Conservation (phyloP, 1,284 basidiomycete genomes). For the Bjerkandera adusta region DNA sequence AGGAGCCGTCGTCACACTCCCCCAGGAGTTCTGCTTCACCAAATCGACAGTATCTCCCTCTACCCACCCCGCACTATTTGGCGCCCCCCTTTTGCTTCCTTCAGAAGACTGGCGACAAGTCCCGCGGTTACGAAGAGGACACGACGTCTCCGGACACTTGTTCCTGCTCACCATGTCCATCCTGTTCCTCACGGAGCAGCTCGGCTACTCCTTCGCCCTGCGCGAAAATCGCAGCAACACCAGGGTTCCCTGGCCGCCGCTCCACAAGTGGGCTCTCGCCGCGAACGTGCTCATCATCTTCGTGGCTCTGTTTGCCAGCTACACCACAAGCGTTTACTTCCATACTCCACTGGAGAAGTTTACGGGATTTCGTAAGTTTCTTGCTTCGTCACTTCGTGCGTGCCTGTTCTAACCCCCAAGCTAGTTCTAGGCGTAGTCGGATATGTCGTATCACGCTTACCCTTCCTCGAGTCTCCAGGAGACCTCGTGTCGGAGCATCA, state of each 20-base stretch:
- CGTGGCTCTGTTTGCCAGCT: slow-evolving; percentile 75
- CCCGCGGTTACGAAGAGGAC: slow-evolving; percentile 73
- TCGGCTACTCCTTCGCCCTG: slow-evolving; percentile 46
- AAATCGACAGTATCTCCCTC: slow-evolving; percentile 50
- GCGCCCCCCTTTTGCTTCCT: slow-evolving; percentile 36
- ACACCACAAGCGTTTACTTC: slow-evolving; percentile 88
- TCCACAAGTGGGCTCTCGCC: slow-evolving; percentile 46
- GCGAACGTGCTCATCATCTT: slow-evolving; percentile 51
- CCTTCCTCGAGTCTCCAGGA: too few species aligned
- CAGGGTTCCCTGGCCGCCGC: slow-evolving; percentile 33
- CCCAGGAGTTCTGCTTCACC: slow-evolving; percentile 59
- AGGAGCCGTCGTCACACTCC: slow-evolving; percentile 50
- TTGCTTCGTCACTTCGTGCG: slow-evolving; percentile 3
- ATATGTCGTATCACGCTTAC: too few species aligned
- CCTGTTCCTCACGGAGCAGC: slow-evolving; percentile 79
- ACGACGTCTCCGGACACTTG: slow-evolving; percentile 93
- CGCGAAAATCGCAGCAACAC: too few species aligned
- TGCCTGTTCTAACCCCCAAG: too few species aligned
- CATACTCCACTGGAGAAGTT: slow-evolving; percentile 88
- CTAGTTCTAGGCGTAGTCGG: too few species aligned
- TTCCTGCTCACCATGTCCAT: slow-evolving; percentile 88
- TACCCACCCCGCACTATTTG: slow-evolving; percentile 69
- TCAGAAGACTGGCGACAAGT: slow-evolving; percentile 40
- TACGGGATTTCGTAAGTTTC: slow-evolving; percentile 74
- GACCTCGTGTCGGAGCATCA: too few species aligned